Conservation (phyloP, 352 stramenopile genomes). For the Globisporangium nagaii region DNA sequence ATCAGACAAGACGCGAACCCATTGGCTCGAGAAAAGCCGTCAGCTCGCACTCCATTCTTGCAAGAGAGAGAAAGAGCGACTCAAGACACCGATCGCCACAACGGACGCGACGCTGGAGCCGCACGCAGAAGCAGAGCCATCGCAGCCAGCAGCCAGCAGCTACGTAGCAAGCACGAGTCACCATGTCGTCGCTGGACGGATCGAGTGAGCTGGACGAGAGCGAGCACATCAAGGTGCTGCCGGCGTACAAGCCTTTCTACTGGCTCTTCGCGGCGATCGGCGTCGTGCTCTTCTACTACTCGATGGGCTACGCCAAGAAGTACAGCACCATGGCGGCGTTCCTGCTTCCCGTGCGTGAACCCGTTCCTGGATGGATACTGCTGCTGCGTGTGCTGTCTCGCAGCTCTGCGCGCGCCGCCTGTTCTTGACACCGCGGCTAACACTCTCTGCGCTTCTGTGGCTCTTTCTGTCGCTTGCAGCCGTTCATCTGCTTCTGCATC, state of each 20-base stretch:
- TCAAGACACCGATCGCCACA: neutral
- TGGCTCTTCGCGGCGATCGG: slow-evolving; percentile 57
- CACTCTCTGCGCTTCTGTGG: neutral
- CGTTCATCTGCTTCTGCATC: slow-evolving; percentile 76
- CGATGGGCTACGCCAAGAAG: slow-evolving; percentile 68
- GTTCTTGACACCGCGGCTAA: neutral
- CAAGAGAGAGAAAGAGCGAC: slow-evolving; percentile 2
- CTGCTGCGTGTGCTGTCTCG: neutral
- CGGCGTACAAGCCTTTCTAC: slow-evolving; percentile 55
- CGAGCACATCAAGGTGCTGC: slow-evolving; percentile 38
- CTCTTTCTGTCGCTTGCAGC: slow-evolving; percentile 22
- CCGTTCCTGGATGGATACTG: neutral
- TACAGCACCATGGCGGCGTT: slow-evolving; percentile 72
- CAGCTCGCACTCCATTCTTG: neutral
- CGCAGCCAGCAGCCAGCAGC: too few species aligned
- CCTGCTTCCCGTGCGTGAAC: slow-evolving; percentile 53
- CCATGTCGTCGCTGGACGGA: neutral
- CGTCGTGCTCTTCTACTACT: slow-evolving; percentile 69
- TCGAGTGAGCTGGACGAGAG: slow-evolving; percentile 6
- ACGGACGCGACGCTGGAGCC: too few species aligned
- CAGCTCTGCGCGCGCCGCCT: too few species aligned
- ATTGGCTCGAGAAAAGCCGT: slow-evolving; percentile 1
- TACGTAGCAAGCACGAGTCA: too few species aligned
- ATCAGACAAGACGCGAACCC: neutral
- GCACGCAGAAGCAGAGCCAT: neutral